Percentiles rank a stretch among this genome's conserved stretches.
phyloP scores from a whole-genome alignment of 139 green algal species.

The Chlorella sp. region DNA sequence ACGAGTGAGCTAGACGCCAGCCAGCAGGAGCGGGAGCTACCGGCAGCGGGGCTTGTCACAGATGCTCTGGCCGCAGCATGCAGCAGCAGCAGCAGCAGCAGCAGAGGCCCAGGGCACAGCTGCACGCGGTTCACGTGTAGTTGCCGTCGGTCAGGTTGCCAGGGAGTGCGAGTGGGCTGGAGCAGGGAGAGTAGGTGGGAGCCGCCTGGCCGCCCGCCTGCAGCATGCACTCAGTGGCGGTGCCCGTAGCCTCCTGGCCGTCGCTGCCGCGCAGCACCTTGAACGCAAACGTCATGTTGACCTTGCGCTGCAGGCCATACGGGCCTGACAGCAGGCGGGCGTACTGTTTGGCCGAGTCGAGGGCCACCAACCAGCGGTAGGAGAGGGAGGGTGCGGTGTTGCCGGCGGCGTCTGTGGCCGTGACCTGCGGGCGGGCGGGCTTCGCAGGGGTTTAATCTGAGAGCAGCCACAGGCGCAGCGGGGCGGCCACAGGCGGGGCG shows the following conservation, averaged over 20 bases:
- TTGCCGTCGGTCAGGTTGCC: constrained; percentile 35
- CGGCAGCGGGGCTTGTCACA: no score
- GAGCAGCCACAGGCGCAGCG: no score
- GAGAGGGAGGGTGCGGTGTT: constrained; percentile 10
- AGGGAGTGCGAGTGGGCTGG: background rate
- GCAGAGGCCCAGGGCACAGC: no score
- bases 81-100: background rate
- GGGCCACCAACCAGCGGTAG: constrained; percentile 15
- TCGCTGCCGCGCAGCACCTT: background rate
- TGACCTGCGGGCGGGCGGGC: no score
- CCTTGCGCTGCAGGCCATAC: constrained; percentile 21
- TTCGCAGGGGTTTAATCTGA: no score
- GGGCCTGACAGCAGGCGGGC: background rate
- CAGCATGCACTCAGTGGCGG: constrained; percentile 11
- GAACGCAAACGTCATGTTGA: constrained; percentile 12
- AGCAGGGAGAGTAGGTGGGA: background rate
- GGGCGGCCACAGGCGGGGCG: no score
- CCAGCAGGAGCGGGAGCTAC: no score
- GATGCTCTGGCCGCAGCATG: no score
- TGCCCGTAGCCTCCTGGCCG: background rate
- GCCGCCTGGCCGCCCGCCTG: background rate
- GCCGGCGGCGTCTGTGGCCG: constrained; percentile 24
- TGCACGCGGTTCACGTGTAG: constrained; percentile 32
- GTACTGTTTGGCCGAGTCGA: background rate
- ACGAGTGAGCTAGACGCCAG: no score